These are phyloP conservation scores for Fusarium multiceps DNA, from an alignment of 2,329 filamentous ascomycete genomes.

Conservation along the genomic window DNA sequence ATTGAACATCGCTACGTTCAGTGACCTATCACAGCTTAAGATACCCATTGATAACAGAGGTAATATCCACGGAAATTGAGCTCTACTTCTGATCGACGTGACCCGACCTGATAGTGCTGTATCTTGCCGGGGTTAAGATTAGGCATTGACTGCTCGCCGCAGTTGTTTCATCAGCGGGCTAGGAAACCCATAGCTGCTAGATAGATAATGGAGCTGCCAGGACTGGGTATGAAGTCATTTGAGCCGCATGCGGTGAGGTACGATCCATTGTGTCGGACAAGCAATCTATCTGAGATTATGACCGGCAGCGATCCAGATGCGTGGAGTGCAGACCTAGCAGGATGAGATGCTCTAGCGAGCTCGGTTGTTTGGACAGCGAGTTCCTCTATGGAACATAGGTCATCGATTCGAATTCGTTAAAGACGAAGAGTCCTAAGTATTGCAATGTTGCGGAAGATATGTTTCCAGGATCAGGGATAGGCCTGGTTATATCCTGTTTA, in stretches of 20 bases:
- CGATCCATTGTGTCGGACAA: not conserved
- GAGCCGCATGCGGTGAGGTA: not conserved
- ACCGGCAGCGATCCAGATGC: not conserved
- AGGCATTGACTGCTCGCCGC: slow-evolving; percentile 11
- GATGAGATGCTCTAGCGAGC: not conserved
- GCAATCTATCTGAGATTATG: slow-evolving; percentile 10
- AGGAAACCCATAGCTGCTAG: not conserved
- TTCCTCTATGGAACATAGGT: not conserved
- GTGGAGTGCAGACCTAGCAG: not conserved
- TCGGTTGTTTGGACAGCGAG: not conserved
- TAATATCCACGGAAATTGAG: slow-evolving; percentile 34
- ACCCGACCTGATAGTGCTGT: slow-evolving; percentile 20
- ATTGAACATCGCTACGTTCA: not conserved
- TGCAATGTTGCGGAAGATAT: not conserved
- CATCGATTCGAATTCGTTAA: not conserved
- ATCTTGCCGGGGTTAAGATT: slow-evolving; percentile 16
- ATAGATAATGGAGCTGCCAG: not conserved
- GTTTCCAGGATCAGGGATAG: not conserved
- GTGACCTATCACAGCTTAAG: slow-evolving; percentile 13
- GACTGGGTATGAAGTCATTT: slow-evolving; percentile 27
- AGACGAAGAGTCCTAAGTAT: not conserved
- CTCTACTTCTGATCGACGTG: slow-evolving; percentile 25
- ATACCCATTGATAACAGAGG: not conserved
- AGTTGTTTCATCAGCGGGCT: slow-evolving; percentile 24
- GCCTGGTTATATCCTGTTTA: not conserved